Evolutionary conservation across 495 filamentous ascomycete genomes (phyloP), one percentile per base, ranked within the genome.

Genomic region (Pyrenopolyporus hunteri): DNA sequence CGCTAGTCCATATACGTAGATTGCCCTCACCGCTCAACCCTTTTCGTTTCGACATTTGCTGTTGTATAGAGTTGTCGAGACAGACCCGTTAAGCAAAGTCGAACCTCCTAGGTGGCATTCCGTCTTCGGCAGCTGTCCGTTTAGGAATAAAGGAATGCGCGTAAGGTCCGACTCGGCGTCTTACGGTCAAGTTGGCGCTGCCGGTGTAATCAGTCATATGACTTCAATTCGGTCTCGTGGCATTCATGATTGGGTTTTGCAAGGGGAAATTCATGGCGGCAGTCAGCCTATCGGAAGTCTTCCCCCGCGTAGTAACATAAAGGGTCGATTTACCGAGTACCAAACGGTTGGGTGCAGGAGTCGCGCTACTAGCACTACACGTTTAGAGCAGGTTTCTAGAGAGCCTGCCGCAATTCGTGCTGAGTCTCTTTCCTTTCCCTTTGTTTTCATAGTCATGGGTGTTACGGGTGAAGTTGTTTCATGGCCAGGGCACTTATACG

Each of bases 311-410:
- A 39, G 37, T 44, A 36, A 13, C 37, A 51, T 48, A 61, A 14
- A 14, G 54, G 49, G 50, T 48, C 8, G 10, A 39, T 17, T 48
- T 19, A 25, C 36, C 40, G 47, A 37, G 62, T 58, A 59, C 61
- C 54, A 55, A 59, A 32, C 50, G 13, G 49, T 28, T 42, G 62
- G 62, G 56, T 59, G 45, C 50, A 63, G 16, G n/a, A 53, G 48
- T 59, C 45, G 22, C 42, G 48, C 20, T 52, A 32, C 59, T 55
- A 52, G 13, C 29, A 39, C 17, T 44, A 43, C 11, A 22, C 35
- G 22, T 45, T 11, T 11, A 10, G 4, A 4, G 8, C 19, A 8
- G 20, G 9, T 42, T 42, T 42, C 19, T 42, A 22, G 19, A 50
- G n/a, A 13, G 46, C 16, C 19, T n/a, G n/a, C 8, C 42, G n/a